These are phyloP conservation scores for Pseudonitzschia delicatissima DNA, from an alignment of 108 stramenopile species.

Conservation along the genomic window DNA sequence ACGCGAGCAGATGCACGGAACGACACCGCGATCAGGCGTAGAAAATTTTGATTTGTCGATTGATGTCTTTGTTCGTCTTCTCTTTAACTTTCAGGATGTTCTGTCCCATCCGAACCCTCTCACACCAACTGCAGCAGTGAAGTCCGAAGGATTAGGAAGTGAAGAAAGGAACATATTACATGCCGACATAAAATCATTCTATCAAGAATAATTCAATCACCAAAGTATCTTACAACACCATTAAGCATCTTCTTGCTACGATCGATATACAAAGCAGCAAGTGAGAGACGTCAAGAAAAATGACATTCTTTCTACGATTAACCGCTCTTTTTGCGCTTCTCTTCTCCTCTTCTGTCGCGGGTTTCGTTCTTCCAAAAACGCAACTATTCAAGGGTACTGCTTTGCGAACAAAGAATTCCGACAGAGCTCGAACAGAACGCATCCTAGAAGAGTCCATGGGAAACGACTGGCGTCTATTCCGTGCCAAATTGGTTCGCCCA, in stretches of 20 bases:
- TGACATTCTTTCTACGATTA: background rate
- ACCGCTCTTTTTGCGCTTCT: background rate
- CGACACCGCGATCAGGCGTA: background rate
- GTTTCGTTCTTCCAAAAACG: conserved; percentile 3
- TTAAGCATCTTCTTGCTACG: background rate
- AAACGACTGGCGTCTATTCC: conserved; percentile 83
- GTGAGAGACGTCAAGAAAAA: background rate
- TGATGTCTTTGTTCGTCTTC: conserved; percentile 3
- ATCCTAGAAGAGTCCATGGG: conserved; percentile 78
- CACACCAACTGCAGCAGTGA: too few species aligned
- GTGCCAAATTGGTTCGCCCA: conserved; percentile 77
- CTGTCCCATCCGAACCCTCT: too few species aligned
- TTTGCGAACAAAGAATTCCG: conserved; percentile 49
- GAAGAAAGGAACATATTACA: background rate
- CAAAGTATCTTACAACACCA: too few species aligned
- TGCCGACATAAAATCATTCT: conserved; percentile 2
- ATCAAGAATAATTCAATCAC: too few species aligned
- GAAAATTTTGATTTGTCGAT: background rate
- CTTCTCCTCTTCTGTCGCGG: background rate
- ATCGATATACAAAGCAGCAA: background rate
- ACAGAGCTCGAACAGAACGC: conserved; percentile 77
- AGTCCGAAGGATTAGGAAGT: background rate
- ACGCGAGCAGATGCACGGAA: background rate
- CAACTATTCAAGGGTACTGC: background rate
- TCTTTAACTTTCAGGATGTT: background rate